Evolutionary conservation across 23 red algal species (phyloP).

Genomic region (Cyanidium caldarium): DNA sequence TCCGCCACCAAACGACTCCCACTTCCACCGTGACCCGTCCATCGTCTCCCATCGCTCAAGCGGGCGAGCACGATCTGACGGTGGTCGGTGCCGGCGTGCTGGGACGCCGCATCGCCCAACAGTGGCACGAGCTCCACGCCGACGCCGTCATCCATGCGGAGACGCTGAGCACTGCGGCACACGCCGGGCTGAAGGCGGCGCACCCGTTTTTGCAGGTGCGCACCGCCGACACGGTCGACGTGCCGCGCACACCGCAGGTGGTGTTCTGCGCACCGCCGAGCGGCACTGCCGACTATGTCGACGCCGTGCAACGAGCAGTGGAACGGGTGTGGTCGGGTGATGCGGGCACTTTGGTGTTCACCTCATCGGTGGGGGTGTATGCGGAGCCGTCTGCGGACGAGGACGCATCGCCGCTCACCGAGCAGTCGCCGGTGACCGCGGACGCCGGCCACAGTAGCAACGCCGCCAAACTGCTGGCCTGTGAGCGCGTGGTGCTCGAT

Average conservation of each 20-base stretch:
- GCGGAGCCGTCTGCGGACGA: neutral
- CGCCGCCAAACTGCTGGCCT: slow-evolving; percentile 5
- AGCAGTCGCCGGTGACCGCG: slow-evolving; percentile 1
- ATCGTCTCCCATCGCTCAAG: too few species aligned
- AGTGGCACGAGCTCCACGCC: slow-evolving; percentile 21
- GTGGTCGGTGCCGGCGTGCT: slow-evolving; percentile 60
- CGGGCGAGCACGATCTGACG: slow-evolving; percentile 18
- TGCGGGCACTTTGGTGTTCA: slow-evolving; percentile 39
- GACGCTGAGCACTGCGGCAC: slow-evolving; percentile 21
- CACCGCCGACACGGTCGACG: neutral
- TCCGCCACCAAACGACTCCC: too few species aligned
- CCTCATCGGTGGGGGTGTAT: slow-evolving; percentile 45
- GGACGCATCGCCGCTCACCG: neutral
- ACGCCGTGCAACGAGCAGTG: slow-evolving; percentile 10
- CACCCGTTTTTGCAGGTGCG: slow-evolving; percentile 20
- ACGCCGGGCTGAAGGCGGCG: slow-evolving; percentile 7
- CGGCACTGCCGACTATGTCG: slow-evolving; percentile 17
- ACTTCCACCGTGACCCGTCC: too few species aligned
- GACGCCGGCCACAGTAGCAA: neutral
- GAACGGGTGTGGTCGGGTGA: neutral
- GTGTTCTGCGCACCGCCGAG: slow-evolving; percentile 59
- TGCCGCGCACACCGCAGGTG: slow-evolving; percentile 18
- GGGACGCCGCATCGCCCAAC: slow-evolving; percentile 15
- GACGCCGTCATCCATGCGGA: slow-evolving; percentile 26
- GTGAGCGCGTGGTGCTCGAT: slow-evolving; percentile 5